Evolutionary conservation across 805 yeast species (phyloP).

Genomic region (Saturnispora hagleri): DNA sequence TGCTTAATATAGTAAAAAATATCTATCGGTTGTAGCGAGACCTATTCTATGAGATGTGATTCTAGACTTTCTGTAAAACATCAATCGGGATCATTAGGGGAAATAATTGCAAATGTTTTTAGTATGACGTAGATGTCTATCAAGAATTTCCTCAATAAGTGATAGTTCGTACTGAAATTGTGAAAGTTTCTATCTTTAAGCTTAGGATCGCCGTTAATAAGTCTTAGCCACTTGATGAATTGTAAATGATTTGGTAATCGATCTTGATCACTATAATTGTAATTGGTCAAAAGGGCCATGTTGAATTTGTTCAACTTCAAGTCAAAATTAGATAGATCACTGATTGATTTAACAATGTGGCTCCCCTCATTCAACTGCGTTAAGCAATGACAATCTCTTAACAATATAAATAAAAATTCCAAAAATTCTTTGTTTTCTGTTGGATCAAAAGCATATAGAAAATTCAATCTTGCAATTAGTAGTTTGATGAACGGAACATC

Average conservation of each 20-base stretch:
- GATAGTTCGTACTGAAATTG: not conserved
- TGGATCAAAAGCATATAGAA: slow-evolving; percentile 15
- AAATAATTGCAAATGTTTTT: not conserved
- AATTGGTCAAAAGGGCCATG: not conserved
- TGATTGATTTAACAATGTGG: not conserved
- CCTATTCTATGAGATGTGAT: not conserved
- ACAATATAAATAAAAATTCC: slow-evolving; percentile 8
- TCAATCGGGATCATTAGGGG: not conserved
- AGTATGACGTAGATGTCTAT: slow-evolving; percentile 4
- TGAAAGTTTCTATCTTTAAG: not conserved
- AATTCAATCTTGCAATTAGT: slow-evolving; percentile 16
- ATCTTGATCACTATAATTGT: not conserved
- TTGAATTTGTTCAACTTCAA: not conserved
- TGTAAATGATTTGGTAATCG: slow-evolving; percentile 1
- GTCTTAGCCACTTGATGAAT: slow-evolving; percentile 5
- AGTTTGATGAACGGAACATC: slow-evolving; percentile 7
- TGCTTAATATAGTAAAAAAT: not conserved
- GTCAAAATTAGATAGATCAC: not conserved
- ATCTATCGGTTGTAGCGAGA: not conserved
- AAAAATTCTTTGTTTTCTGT: slow-evolving; percentile 19
- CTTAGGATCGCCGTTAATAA: not conserved
- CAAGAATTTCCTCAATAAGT: slow-evolving; percentile 2
- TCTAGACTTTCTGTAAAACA: not conserved
- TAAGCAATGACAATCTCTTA: slow-evolving; percentile 11
- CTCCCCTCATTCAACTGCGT: slow-evolving; percentile 1